Evolutionary conservation across 768 basidiomycete genomes (phyloP).

Genomic region (Crepidotus variabilis): DNA sequence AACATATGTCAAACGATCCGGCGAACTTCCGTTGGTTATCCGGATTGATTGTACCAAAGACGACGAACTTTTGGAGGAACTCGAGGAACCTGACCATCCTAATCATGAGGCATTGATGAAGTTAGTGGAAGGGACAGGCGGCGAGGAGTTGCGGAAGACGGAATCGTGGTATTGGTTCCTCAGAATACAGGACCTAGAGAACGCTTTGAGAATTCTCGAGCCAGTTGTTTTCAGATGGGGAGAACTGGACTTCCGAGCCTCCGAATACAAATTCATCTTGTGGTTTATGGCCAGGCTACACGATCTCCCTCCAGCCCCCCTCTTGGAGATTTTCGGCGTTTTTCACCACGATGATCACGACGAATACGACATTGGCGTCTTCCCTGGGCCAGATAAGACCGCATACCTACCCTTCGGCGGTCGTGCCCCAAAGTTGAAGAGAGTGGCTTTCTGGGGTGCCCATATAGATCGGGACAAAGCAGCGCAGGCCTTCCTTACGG

Average conservation of each 20-base stretch:
- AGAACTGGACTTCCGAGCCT: slow-evolving; percentile 41
- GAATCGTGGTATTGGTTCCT: slow-evolving; percentile 16
- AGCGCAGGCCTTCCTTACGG: slow-evolving; percentile 37
- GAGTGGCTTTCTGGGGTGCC: slow-evolving; percentile 60
- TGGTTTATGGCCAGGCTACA: slow-evolving; percentile 39
- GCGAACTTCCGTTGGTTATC: slow-evolving; percentile 51
- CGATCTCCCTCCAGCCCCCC: slow-evolving; percentile 41
- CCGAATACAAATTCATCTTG: slow-evolving; percentile 44
- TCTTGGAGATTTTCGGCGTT: slow-evolving; percentile 52
- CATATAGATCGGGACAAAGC: slow-evolving; percentile 63
- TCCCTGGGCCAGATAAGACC: slow-evolving; percentile 34
- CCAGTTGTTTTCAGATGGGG: slow-evolving; percentile 57
- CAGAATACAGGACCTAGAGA: slow-evolving; percentile 27
- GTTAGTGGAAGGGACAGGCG: not conserved
- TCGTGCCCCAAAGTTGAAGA: slow-evolving; percentile 47
- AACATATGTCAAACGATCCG: slow-evolving; percentile 50
- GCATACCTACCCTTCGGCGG: slow-evolving; percentile 50
- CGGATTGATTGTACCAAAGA: slow-evolving; percentile 36
- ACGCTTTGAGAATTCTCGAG: slow-evolving; percentile 40
- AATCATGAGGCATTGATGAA: slow-evolving; percentile 5
- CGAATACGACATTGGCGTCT: slow-evolving; percentile 34
- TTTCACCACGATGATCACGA: slow-evolving; percentile 58
- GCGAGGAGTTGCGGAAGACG: not conserved
- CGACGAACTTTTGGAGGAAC: slow-evolving; percentile 18
- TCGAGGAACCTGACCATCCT: slow-evolving; percentile 5